Conservation (phyloP, 2,329 filamentous ascomycete genomes). For the Aspergillus sp. region DNA sequence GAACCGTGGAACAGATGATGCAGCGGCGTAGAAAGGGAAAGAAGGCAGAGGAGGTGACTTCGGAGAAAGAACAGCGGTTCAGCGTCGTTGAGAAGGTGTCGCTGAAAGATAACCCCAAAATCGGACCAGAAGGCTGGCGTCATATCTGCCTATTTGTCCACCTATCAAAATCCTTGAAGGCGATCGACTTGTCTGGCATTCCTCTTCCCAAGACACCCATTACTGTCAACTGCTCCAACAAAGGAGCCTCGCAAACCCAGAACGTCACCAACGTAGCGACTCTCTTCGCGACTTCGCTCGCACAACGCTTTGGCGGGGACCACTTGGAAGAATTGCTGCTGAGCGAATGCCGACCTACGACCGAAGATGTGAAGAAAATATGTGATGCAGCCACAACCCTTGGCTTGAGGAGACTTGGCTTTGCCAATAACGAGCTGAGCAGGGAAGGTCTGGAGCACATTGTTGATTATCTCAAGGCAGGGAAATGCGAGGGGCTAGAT, state of each 20-base stretch:
- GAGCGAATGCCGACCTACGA: slow-evolving; percentile 72
- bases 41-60: slow-evolving; percentile 36
- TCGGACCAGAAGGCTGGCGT: slow-evolving; percentile 85
- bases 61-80: slow-evolving; percentile 37
- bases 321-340: slow-evolving; percentile 81
- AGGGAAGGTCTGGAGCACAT: slow-evolving; percentile 74
- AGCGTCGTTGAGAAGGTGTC: slow-evolving; percentile 85
- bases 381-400: slow-evolving; percentile 81
- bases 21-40: slow-evolving; percentile 48
- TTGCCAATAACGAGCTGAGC: slow-evolving; percentile 80
- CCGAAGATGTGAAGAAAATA: slow-evolving; percentile 70
- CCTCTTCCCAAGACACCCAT: slow-evolving; percentile 63
- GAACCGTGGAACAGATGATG: slow-evolving; percentile 61
- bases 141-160: slow-evolving; percentile 87
- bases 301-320: slow-evolving; percentile 72
- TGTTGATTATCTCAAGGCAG: slow-evolving; percentile 71
- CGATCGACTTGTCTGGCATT: slow-evolving; percentile 82
- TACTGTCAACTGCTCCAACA: slow-evolving; percentile 27
- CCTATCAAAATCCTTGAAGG: slow-evolving; percentile 82
- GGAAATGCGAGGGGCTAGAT: slow-evolving; percentile 83
- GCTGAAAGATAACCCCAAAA: slow-evolving; percentile 83
- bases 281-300: slow-evolving; percentile 73
- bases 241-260: slow-evolving; percentile 15
- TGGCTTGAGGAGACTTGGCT: slow-evolving; percentile 74
- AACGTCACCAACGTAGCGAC: slow-evolving; percentile 57